Conservation (phyloP, 805 yeast species). For the Saturnispora silvae region DNA sequence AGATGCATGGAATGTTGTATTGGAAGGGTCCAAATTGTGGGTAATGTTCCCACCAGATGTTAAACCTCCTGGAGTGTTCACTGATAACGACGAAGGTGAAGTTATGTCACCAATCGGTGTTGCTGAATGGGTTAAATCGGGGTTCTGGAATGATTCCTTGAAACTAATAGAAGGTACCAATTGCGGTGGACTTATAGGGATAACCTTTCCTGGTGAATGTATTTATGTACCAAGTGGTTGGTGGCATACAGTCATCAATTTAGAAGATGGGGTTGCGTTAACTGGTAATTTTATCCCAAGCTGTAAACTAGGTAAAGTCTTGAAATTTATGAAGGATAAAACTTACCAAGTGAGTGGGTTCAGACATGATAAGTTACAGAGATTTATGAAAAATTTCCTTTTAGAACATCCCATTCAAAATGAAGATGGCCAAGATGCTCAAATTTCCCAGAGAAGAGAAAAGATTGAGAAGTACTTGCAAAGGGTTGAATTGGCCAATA, state of each 20-base stretch:
- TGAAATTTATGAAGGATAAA: slow-evolving; percentile 58
- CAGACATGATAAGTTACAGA: slow-evolving; percentile 41
- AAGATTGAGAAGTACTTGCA: slow-evolving; percentile 8
- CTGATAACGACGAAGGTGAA: slow-evolving; percentile 69
- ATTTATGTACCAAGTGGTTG: slow-evolving; percentile 91
- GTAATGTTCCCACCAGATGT: slow-evolving; percentile 72
- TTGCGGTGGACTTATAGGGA: slow-evolving; percentile 37
- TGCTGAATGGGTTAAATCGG: slow-evolving; percentile 83
- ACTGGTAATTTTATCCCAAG: slow-evolving; percentile 83
- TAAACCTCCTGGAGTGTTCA: slow-evolving; percentile 78
- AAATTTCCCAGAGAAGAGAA: slow-evolving; percentile 12
- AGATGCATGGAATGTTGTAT: slow-evolving; percentile 79
- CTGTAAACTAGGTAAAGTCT: slow-evolving; percentile 47
- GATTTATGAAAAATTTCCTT: slow-evolving; percentile 27
- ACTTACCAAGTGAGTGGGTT: slow-evolving; percentile 74
- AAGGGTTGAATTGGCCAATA: slow-evolving; percentile 15
- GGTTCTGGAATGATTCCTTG: slow-evolving; percentile 64
- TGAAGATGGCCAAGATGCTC: slow-evolving; percentile 4
- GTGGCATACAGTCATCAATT: slow-evolving; percentile 93
- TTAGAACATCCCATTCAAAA: slow-evolving; percentile 1
- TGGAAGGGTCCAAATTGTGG: slow-evolving; percentile 76
- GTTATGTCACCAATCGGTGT: slow-evolving; percentile 88
- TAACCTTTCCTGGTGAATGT: slow-evolving; percentile 75
- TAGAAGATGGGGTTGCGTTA: slow-evolving; percentile 73
- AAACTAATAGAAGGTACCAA: slow-evolving; percentile 33